phyloP scores from a whole-genome alignment of 108 stramenopile species.

The Conticribra guillardii region DNA sequence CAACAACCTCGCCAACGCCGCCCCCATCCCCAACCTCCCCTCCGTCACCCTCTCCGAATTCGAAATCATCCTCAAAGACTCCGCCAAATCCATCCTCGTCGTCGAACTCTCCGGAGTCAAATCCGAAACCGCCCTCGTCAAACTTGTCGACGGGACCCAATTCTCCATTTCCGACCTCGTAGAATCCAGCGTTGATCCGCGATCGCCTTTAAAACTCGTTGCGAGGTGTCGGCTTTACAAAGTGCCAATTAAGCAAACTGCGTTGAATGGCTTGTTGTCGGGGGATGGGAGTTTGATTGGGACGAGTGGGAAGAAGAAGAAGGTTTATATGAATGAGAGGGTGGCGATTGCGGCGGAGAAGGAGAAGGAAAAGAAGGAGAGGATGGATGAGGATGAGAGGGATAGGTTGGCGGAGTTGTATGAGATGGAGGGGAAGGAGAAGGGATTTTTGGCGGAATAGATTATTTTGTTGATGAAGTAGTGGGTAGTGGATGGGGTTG shows the following conservation, averaged over 20 bases:
- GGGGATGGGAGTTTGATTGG: slow-evolving; percentile 36
- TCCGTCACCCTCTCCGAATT: slow-evolving; percentile 80
- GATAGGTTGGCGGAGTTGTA: slow-evolving; percentile 65
- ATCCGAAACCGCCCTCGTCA: slow-evolving; percentile 71
- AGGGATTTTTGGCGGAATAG: background rate
- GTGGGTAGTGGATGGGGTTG: no score
- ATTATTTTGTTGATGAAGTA: background rate
- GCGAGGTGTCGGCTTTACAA: slow-evolving; percentile 73
- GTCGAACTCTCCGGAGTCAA: slow-evolving; percentile 83
- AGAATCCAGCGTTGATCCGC: slow-evolving; percentile 75
- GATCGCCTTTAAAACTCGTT: slow-evolving; percentile 73
- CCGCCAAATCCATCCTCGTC: slow-evolving; percentile 59
- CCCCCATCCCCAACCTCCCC: slow-evolving; percentile 54
- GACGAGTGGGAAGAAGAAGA: slow-evolving; percentile 62
- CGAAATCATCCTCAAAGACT: slow-evolving; percentile 63
- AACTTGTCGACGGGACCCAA: slow-evolving; percentile 73
- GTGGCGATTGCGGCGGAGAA: slow-evolving; percentile 76
- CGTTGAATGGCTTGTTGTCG: no score
- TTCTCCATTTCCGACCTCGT: slow-evolving; percentile 80
- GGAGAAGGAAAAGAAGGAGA: slow-evolving; percentile 59
- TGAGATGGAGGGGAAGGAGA: slow-evolving; percentile 19
- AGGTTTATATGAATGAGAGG: slow-evolving; percentile 73
- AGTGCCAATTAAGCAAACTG: slow-evolving; percentile 67
- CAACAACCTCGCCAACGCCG: slow-evolving; percentile 10
- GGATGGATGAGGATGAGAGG: slow-evolving; percentile 77